Percentiles rank a stretch among this genome's conserved stretches.
Conservation (phyloP, 2,329 filamentous ascomycete genomes). For the Didymella sp. region DNA sequence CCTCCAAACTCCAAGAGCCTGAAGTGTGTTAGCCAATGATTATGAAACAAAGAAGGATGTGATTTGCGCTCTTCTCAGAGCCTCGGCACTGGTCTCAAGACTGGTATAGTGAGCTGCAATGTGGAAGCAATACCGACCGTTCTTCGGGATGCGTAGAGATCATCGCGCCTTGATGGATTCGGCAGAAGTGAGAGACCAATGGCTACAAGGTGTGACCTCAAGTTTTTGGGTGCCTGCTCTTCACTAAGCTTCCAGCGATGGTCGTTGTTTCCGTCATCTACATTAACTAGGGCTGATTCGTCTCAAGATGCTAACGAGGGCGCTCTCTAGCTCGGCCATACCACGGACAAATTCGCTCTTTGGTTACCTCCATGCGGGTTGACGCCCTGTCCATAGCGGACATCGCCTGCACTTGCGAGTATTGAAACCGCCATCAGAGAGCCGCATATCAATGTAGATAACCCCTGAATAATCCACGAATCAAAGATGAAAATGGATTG, state of each 20-base stretch:
- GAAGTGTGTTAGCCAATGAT: conserved; percentile 29
- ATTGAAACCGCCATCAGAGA: not conserved
- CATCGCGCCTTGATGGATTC: conserved; percentile 17
- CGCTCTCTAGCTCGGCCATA: not conserved
- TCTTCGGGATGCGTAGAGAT: conserved; percentile 30
- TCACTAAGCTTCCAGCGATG: conserved; percentile 28
- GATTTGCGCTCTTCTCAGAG: conserved; percentile 16
- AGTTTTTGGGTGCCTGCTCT: conserved; percentile 39
- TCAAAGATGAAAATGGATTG: not conserved
- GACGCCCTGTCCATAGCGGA: not conserved
- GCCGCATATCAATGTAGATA: not conserved
- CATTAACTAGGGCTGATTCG: conserved; percentile 1
- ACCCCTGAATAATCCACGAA: not conserved
- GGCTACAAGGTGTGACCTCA: not conserved
- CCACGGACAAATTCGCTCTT: not conserved
- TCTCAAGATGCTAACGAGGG: not conserved
- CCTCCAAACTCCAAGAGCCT: not conserved
- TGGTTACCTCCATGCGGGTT: not conserved
- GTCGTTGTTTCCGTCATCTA: conserved; percentile 1
- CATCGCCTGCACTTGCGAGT: not conserved
- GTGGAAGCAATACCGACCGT: conserved; percentile 29
- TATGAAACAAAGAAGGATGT: conserved; percentile 10
- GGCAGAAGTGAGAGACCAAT: conserved; percentile 11
- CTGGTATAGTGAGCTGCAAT: conserved; percentile 20
- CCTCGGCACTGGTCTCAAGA: conserved; percentile 6